A percentile compares a stretch with the other conserved stretches of the same genome.
Evolutionary conservation across 805 yeast species (phyloP).

Genomic region (Yarrowia sp.): DNA sequence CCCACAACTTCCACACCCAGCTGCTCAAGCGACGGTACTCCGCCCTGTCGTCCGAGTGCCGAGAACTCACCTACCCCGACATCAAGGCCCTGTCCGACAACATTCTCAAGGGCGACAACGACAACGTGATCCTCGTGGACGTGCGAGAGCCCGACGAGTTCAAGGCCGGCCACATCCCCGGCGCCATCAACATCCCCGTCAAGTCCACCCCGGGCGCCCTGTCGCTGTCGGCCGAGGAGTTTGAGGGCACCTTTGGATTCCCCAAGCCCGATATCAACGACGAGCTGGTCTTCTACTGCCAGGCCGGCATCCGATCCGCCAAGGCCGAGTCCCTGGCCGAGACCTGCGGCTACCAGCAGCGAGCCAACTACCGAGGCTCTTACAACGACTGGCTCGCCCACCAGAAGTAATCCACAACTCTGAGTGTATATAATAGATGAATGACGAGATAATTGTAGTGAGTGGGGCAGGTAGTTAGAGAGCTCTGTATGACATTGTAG

Average conservation of each 20-base stretch:
- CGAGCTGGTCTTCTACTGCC: constrained; percentile 86
- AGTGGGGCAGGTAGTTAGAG: too few relatives aligned
- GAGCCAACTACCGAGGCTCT: constrained; percentile 88
- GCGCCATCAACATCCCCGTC: constrained; percentile 85
- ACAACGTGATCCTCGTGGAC: constrained; percentile 71
- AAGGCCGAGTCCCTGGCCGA: constrained; percentile 91
- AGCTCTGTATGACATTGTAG: neutral
- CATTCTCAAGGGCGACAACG: constrained; percentile 51
- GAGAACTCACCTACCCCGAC: constrained; percentile 33
- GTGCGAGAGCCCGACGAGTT: constrained; percentile 91
- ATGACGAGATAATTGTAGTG: too few relatives aligned
- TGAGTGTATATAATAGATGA: constrained; percentile 18
- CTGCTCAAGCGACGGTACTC: constrained; percentile 36
- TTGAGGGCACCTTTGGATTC: constrained; percentile 80
- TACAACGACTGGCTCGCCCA: constrained; percentile 75
- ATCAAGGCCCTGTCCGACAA: constrained; percentile 56
- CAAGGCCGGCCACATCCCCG: constrained; percentile 77
- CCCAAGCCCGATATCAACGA: constrained; percentile 74
- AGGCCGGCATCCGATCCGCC: constrained; percentile 89
- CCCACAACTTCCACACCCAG: constrained; percentile 32
- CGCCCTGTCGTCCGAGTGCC: constrained; percentile 22
- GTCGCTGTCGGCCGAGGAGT: constrained; percentile 78
- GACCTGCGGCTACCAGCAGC: constrained; percentile 82
- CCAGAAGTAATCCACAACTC: constrained; percentile 28
- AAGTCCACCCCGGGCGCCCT: constrained; percentile 93